These are phyloP conservation scores for Leucocoprinus birnbaumii DNA, from an alignment of 768 basidiomycete species.

Conservation along the genomic window DNA sequence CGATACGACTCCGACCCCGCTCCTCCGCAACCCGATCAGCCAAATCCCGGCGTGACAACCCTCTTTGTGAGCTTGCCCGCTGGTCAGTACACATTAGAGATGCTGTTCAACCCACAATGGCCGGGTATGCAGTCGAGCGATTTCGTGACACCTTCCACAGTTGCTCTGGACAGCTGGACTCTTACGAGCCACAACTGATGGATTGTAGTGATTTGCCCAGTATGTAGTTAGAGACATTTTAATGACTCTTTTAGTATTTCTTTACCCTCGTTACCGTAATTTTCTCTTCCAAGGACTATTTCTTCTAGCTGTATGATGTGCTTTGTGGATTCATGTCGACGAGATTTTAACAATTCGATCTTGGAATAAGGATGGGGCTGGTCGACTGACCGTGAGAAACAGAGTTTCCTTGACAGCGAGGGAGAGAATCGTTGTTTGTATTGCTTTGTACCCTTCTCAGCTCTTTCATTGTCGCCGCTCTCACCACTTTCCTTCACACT, in stretches of 20 bases:
- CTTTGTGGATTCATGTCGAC: too few relatives aligned
- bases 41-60: constrained; percentile 78
- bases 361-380: not conserved
- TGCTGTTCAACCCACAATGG: constrained; percentile 96
- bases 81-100: constrained; percentile 75
- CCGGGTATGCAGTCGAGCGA: constrained; percentile 50
- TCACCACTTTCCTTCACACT: not conserved
- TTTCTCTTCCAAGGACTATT: not conserved
- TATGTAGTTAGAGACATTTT: constrained; percentile 10
- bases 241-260: constrained; percentile 3
- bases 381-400: not conserved
- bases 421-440: not conserved
- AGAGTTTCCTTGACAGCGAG: constrained; percentile 9
- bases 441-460: not conserved
- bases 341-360: not conserved
- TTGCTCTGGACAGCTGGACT: constrained; percentile 73
- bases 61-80: constrained; percentile 67
- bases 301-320: too few relatives aligned
- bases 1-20: constrained; percentile 60
- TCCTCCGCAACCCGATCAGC: constrained; percentile 64
- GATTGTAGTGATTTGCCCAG: constrained; percentile 26
- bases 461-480: too few relatives aligned
- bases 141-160: constrained; percentile 68
- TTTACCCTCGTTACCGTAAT: not conserved
- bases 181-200: constrained; percentile 68